These are phyloP conservation scores for Axilococcus clingmanii DNA, from an alignment of 139 green algal species.

Conservation along the genomic window DNA sequence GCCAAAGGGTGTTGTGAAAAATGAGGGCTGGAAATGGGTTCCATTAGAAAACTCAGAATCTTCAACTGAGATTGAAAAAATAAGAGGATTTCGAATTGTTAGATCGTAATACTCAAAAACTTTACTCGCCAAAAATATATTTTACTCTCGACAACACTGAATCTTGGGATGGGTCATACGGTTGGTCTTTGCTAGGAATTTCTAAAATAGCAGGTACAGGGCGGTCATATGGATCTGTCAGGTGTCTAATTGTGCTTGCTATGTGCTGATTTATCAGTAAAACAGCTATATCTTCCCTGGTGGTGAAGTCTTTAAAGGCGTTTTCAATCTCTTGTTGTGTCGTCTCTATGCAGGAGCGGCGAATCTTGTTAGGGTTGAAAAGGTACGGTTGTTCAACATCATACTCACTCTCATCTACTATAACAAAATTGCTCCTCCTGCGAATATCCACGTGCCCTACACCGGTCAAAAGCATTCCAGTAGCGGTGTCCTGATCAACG, in stretches of 20 bases:
- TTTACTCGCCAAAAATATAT: conserved; percentile 71
- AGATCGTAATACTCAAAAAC: conserved; percentile 11
- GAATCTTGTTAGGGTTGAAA: background rate
- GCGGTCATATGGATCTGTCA: conserved; percentile 72
- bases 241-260: conserved; percentile 79
- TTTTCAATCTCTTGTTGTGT: conserved; percentile 74
- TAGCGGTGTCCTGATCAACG: conserved; percentile 89
- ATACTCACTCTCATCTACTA: conserved; percentile 84
- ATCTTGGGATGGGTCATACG: conserved; percentile 93
- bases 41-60: conserved; percentile 36
- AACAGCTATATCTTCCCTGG: conserved; percentile 87
- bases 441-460: conserved; percentile 89
- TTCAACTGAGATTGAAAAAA: conserved; percentile 47
- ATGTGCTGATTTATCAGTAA: conserved; percentile 89
- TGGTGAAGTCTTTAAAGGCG: conserved; percentile 89
- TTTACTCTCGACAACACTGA: conserved; percentile 83
- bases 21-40: conserved; percentile 71
- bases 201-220: conserved; percentile 83
- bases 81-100: conserved; percentile 51
- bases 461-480: conserved; percentile 92
- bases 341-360: conserved; percentile 50
- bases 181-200: conserved; percentile 88
- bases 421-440: conserved; percentile 85
- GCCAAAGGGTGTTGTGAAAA: conserved; percentile 52
- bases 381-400: background rate